Evolutionary conservation across 129 eudicot species (phyloP), one percentile per base, ranked within the genome.

Genomic region (Flaveria sonorensis): DNA sequence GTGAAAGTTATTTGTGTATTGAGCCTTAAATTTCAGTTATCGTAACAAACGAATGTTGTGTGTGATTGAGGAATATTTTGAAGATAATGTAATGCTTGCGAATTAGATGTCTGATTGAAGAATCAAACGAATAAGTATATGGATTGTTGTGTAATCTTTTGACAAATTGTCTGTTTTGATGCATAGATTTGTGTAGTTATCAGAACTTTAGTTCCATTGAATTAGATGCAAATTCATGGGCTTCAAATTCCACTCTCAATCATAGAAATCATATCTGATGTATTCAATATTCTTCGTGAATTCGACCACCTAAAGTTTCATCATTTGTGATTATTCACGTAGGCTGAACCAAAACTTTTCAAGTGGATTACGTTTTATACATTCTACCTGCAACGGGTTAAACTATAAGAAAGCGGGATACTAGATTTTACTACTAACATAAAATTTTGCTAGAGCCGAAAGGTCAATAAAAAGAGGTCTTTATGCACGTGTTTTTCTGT

Each of bases 101-200:
- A 23, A 15, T 68, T 68, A 43, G 72, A 56, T 23, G 69, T 59
- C 24, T 36, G 50, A 70, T 70, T 78, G 62, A 70, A 55, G 64
- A 70, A 69, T 78, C 70, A 45, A 43, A 57, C 32, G 62, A 57
- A 78, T 46, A 70, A 78, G 43, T 23, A 71, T 78, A 39, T 60
- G 1, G 47, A 19, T 36, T 60, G 60, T 32, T 60, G 15, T 28
- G 62, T 32, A 47, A 45, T 70, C 14, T 32, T 59, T 46, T 59
- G 64, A 53, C 18, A 4, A 36, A 23, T 23, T 30, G 45, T 65
- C 23, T 28, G 70, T 36, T 76, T 66, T 47, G 73, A 65, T 65
- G 53, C 26, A 66, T 66, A 32, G 45, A 23, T 42, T 73, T 64
- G 23, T 24, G 52, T 30, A 13, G 36, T 18, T 53, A 13, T 19